Evolutionary conservation across 306 rosid genomes (phyloP), one percentile per base, ranked within the genome.

Genomic region (Inga laurina): DNA sequence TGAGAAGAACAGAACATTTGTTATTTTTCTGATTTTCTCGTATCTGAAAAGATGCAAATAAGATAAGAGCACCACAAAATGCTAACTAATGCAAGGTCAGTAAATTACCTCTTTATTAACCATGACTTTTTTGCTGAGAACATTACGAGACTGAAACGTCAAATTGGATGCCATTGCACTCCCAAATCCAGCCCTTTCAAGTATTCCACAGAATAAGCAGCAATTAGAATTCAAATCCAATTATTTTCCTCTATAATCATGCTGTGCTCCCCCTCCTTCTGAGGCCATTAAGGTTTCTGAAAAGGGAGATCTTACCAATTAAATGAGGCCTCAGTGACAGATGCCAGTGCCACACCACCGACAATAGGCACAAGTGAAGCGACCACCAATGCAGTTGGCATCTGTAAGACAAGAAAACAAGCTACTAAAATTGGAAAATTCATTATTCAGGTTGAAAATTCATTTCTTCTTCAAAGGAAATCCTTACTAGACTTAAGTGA

Each of bases 141-240:
- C 99, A 70, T 97, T 97, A 61, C 98, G 99, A 52, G 98, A 97
- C 86, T 97, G 99, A 76, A 90, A 90, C 30, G 95, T 39, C 95
- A 97, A 87, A 88, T 97, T 97, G 82, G 99, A 97, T 56, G 99
- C 99, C 99, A 97, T 97, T 41, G 99, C 99, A 88, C 97, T 97
- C 91, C 87, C 89, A 90, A 97, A 97, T 65, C 99, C 98, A 75
- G 94, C 93, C 99, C 98, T 93, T 77, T 82, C 65, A 51, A 85
- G 81, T 79, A 81, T 75, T 35, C 76, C 83, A 79, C 32, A 69
- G 69, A 84, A 66, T 79, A 6, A n/a, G 82, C 79, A 11, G 39
- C 48, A 81, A 70, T 83, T 39, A 87, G 79, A 85, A 72, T 30
- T 65, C 37, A 59, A 71, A 54, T 9, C 76, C 70, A 76, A 82